Conservation (phyloP, 108 stramenopile species). For the Parietichytrium sp. region DNA sequence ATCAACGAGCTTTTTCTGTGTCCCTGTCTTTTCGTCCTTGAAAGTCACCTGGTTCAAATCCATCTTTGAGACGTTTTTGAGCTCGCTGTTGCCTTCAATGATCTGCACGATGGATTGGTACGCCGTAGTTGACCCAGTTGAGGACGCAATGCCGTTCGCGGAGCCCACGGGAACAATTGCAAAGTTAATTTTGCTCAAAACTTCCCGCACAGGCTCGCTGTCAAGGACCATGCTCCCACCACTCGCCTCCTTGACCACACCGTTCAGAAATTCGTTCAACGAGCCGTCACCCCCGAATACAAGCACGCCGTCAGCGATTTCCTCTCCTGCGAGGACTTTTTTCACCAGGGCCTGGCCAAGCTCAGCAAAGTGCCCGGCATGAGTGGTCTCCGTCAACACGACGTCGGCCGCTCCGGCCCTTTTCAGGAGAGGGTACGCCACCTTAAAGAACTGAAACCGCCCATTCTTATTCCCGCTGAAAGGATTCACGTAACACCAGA, state of each 20-base stretch:
- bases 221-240: not conserved
- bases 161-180: not conserved
- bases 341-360: not conserved
- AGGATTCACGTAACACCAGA: not conserved
- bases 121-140: not conserved
- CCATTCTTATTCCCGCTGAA: conserved; percentile 31
- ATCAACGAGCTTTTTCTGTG: not conserved
- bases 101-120: not conserved
- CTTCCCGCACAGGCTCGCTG: not conserved
- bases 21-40: not conserved
- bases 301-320: not conserved
- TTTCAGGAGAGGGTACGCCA: not conserved
- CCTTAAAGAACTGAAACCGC: not conserved
- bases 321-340: not conserved
- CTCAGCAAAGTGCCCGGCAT: not conserved
- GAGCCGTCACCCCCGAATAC: conserved; percentile 24
- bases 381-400: not conserved
- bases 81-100: not conserved
- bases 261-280: not conserved
- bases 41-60: not conserved
- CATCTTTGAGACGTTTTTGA: not conserved
- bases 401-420: not conserved
- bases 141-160: not conserved
- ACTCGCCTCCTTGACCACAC: not conserved
- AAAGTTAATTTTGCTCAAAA: not conserved